Evolutionary conservation across 768 basidiomycete genomes (phyloP), one percentile per base, ranked within the genome.

Genomic region (Calocera cornea): DNA sequence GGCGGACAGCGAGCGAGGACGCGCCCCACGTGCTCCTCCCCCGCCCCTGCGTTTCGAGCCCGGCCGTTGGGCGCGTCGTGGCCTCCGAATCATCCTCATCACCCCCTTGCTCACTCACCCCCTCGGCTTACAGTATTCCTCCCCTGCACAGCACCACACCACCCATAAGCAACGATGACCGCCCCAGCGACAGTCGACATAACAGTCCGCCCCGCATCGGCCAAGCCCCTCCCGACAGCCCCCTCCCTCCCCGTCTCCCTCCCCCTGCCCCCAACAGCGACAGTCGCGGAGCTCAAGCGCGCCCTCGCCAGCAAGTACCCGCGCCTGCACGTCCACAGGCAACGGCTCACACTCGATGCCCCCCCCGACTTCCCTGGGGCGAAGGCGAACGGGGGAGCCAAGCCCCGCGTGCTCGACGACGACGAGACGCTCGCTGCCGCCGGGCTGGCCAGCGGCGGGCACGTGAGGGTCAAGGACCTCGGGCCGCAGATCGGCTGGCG

Each of bases 401-500:
- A 38, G 36, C 7, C 7, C 7, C 5, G 14, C 7, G 36, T 5
- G 36, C 80, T 91, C 17, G 78, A 83, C 0, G 88, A 94, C 67
- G 85, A 86, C 17, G 78, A 80, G 41, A 83, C 82, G 34, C 75
- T 98, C 50, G 76, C 74, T 16, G 80, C 83, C 31, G 81, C 84
- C n/a, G 84, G 83, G 0, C 74, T 91, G 2, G 73, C 72, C 11
- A 81, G 86, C 22, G 87, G 83, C 11, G 82, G 81, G n/a, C 85
- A 87, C 68, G 72, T 98, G 40, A 76, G 82, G 40, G 81, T 94
- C 68, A 97, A 97, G 76, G 97, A 98, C 76, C 79, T 98, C 34
- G 97, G 97, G 0, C 83, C 88, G 7, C 97, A 99, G 76, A 79
- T 95, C 50, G 83, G 85, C 72, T 97, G 95, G 90, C 83, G 81